A percentile compares a stretch with the other conserved stretches of the same genome.
These are phyloP conservation scores for Yarrowia sp. DNA, from an alignment of 805 yeast species.

Conservation along the genomic window DNA sequence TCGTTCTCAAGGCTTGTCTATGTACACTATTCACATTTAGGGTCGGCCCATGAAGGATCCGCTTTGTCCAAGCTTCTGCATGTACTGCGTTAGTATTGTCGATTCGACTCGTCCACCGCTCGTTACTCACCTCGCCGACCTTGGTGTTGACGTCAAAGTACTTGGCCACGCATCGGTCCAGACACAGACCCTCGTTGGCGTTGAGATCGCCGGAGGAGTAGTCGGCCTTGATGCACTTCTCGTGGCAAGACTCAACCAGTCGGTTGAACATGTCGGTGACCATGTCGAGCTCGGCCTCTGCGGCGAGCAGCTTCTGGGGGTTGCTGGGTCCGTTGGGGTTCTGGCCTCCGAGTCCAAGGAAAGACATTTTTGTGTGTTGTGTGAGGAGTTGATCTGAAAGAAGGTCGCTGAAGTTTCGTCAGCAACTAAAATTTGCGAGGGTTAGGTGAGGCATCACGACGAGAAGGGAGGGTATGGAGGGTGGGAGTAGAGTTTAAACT, in stretches of 20 bases:
- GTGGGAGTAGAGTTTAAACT: no score
- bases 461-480: no score
- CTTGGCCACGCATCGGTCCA: constrained; percentile 94
- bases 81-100: constrained; percentile 42
- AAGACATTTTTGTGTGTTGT: constrained; percentile 37
- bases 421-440: constrained; percentile 22
- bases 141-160: constrained; percentile 92
- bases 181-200: constrained; percentile 79
- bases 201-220: constrained; percentile 72
- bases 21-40: constrained; percentile 15
- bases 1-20: neutral
- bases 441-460: constrained; percentile 11
- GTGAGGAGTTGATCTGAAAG: neutral
- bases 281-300: constrained; percentile 95
- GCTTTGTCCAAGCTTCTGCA: constrained; percentile 50
- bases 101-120: no score
- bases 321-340: constrained; percentile 42
- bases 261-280: constrained; percentile 97
- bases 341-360: constrained; percentile 51
- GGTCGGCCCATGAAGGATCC: constrained; percentile 34
- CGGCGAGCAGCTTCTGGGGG: constrained; percentile 54
- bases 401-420: constrained; percentile 12
- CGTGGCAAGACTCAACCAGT: constrained; percentile 83
- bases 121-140: constrained; percentile 68
- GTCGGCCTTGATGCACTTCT: constrained; percentile 64